Conservation (phyloP, 169 alveolate species). For the Cryptosporidium ryanae region DNA sequence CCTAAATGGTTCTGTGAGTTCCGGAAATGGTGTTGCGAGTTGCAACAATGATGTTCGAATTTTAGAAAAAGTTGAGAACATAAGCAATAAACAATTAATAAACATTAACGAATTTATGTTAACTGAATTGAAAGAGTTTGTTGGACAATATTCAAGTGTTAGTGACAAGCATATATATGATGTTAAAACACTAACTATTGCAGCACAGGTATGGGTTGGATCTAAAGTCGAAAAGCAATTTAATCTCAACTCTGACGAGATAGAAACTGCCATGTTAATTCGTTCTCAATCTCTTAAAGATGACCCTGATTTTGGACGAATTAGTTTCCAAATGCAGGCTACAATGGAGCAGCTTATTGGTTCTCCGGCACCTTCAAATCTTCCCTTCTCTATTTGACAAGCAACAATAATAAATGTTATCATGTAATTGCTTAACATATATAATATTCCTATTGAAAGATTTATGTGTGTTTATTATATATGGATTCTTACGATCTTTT, state of each 20-base stretch:
- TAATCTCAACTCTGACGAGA: constrained; percentile 83
- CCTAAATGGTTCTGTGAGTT: constrained; percentile 65
- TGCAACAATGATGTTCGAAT: not conserved
- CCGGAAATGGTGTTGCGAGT: constrained; percentile 1
- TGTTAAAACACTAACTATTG: constrained; percentile 81
- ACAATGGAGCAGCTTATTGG: constrained; percentile 73
- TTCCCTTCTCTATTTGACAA: constrained; percentile 65
- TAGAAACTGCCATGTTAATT: constrained; percentile 82
- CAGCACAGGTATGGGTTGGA: constrained; percentile 86
- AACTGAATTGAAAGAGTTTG: constrained; percentile 81
- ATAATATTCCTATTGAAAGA: not conserved
- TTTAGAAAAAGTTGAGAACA: constrained; percentile 76
- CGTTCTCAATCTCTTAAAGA: constrained; percentile 76
- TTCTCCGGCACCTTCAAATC: constrained; percentile 55
- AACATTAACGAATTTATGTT: constrained; percentile 85
- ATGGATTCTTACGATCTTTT: not conserved
- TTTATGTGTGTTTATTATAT: not conserved
- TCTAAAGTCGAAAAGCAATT: constrained; percentile 86
- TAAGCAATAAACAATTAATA: constrained; percentile 78
- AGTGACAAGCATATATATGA: constrained; percentile 79
- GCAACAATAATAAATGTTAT: not conserved
- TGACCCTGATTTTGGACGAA: constrained; percentile 77
- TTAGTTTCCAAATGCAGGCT: constrained; percentile 78
- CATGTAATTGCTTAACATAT: not conserved
- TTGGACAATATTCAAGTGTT: constrained; percentile 78